Base-by-base conservation (phyloP, 2,329 filamentous ascomycete species). In the Daldinia sp. region DNA sequence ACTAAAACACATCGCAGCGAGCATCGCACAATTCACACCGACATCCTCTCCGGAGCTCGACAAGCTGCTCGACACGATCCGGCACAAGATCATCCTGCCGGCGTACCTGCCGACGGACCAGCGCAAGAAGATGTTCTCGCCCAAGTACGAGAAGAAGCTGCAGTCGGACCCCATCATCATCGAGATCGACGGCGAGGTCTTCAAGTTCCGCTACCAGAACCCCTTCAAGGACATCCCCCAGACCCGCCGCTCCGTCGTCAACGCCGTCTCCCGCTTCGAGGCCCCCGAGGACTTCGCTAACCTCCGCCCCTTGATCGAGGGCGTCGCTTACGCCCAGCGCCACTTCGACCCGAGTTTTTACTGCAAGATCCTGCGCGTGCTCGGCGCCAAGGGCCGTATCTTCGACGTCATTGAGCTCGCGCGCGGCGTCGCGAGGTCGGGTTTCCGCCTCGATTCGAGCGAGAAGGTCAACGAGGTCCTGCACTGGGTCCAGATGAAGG, bases 31-130 rank as follows among this genome's bases (percentile, higher is more conserved):
- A 63, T 90, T 90, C 75, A 76, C 80, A 6, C 80, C 82, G 59
- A 85, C 87, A 4, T 86, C 86, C 13, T 85, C 85, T 48, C 70
- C 81, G 23, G 81, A 87, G 62, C 84, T 92, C 67, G 85, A 90
- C 76, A 65, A 77, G 12, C 74, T 84, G 35, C 85, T 92, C 68
- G 76, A 79, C 44, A 78, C 74, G 23, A 84, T 91, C 75, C 87
- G 89, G 70, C 79, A 84, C 51, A 86, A 86, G 72, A 84, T 90
- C 77, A 86, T 92, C 76, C 79, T 92, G 46, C 89, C 89, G n/a
- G 79, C 83, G 35, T 86, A 89, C 75, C 86, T 92, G 30, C 82
- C 84, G 23, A 64, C 76, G 30, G 78, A 80, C 57, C 86, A 91
- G 79, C 85, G 82, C 73, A 81, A 85, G 72, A 82, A 86, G 66